Base-by-base conservation (phyloP, 306 rosid genomes). In the Dalbergia oliveri region DNA sequence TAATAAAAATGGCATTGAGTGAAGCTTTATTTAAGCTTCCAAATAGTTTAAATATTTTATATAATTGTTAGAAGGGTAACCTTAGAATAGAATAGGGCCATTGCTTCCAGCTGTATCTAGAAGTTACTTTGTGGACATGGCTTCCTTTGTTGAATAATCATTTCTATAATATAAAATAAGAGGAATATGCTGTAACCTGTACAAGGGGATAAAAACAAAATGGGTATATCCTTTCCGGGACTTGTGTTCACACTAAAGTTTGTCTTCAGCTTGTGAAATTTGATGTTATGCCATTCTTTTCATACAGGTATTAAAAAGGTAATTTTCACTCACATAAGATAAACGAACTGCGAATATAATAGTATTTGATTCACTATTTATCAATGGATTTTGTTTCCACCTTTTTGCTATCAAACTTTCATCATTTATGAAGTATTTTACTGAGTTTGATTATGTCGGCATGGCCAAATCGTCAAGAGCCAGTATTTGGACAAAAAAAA, bases 11-110 rank as follows among this genome's bases (percentile, higher is more conserved):
- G 53, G 12, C 15, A 26, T 47, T 47, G 53, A 50, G 13, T 31
- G 13, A 31, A 63, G 47, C 44, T 61, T 61, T 58, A 9, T 61
- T 61, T 26, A 61, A 61, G 41, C 41, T 61, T 26, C 66, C 43
- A 61, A 31, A 5, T 34, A 61, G 66, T 31, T 31, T 44, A 44
- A 8, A 8, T 44, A 8, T 4, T 8, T 62, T 31, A 12, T 62
- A 33, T 33, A 31, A n/a, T 11, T 60, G 39, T 23, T 2, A 60
- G 7, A 10, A 60, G 21, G 68, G 13, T 33, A 34, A 15, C 14
- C 21, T 34, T 4, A 34, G 45, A 8, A 34, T 4, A 34, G 45
- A 8, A 34, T n/a, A 13, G 37, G 16, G 44, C 35, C 3, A 12
- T 33, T 13, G 18, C 45, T 62, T 33, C 11, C 15, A 15, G 44